These are phyloP conservation scores for Oldenlandia corymbosa DNA, from an alignment of 257 asterid species.

Conservation along the genomic window DNA sequence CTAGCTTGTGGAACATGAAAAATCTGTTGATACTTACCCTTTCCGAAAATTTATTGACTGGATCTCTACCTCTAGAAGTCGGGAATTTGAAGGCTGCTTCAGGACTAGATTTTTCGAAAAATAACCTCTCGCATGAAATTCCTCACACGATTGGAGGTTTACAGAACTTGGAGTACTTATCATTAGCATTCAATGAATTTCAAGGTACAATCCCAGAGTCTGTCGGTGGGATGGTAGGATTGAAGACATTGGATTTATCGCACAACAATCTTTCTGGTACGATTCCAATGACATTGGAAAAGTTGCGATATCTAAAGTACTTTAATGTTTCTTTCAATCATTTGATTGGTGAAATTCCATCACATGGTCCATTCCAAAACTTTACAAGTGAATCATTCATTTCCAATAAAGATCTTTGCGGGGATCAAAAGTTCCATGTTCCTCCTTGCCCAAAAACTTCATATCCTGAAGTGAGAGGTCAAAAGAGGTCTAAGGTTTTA, in stretches of 20 bases:
- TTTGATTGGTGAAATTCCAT: background rate
- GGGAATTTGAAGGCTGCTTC: no score
- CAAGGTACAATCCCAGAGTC: slow-evolving; percentile 7
- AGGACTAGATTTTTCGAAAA: slow-evolving; percentile 3
- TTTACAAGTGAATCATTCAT: background rate
- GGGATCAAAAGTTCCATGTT: background rate
- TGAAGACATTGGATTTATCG: background rate
- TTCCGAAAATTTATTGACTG: background rate
- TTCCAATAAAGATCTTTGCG: background rate
- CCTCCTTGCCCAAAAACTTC: background rate
- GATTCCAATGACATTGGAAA: background rate
- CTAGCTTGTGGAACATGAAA: background rate
- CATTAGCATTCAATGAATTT: background rate
- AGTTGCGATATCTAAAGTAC: background rate
- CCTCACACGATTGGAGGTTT: background rate
- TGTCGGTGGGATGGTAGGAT: background rate
- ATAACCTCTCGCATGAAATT: background rate
- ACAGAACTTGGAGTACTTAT: background rate
- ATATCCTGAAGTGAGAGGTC: no score
- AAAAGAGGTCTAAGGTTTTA: background rate
- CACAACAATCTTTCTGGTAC: background rate
- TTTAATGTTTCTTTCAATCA: background rate
- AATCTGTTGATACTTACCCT: background rate
- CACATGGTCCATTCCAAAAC: background rate
- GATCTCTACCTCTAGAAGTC: background rate